Evolutionary conservation across 2,329 filamentous ascomycete species (phyloP).

Genomic region (Thyridium curvatum): DNA sequence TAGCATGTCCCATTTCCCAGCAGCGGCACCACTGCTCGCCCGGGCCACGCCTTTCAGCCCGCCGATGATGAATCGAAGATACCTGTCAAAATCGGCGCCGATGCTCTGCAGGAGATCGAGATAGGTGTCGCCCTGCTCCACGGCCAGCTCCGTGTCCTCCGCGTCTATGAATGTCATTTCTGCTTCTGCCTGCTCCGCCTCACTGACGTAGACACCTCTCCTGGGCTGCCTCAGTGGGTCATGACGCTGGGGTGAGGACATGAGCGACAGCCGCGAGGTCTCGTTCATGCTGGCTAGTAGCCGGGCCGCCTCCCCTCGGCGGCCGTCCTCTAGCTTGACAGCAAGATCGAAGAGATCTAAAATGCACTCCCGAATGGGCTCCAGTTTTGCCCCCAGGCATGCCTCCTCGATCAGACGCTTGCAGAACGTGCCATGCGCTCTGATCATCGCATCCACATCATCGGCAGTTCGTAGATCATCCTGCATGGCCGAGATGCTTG

Average conservation of each 20-base stretch:
- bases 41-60: constrained; percentile 71
- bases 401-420: constrained; percentile 59
- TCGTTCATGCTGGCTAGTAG: constrained; percentile 30
- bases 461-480: constrained; percentile 50
- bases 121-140: constrained; percentile 31
- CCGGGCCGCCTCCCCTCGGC: constrained; percentile 30
- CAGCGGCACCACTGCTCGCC: constrained; percentile 55
- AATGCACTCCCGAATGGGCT: constrained; percentile 65
- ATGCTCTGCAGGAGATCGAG: constrained; percentile 48
- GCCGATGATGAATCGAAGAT: constrained; percentile 64
- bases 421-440: constrained; percentile 59
- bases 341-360: constrained; percentile 72
- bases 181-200: constrained; percentile 11
- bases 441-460: constrained; percentile 78
- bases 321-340: constrained; percentile 60
- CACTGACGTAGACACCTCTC: constrained; percentile 20
- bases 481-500: constrained; percentile 50
- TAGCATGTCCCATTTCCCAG: constrained; percentile 67
- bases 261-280: constrained; percentile 28
- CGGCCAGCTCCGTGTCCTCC: neutral
- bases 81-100: constrained; percentile 55
- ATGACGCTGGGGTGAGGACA: constrained; percentile 23
- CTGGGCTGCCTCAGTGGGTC: constrained; percentile 11
- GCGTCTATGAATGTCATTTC: constrained; percentile 13
- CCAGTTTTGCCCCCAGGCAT: constrained; percentile 61